These are phyloP conservation scores for Apocynum venetum DNA, from an alignment of 257 asterid species.

Conservation along the genomic window DNA sequence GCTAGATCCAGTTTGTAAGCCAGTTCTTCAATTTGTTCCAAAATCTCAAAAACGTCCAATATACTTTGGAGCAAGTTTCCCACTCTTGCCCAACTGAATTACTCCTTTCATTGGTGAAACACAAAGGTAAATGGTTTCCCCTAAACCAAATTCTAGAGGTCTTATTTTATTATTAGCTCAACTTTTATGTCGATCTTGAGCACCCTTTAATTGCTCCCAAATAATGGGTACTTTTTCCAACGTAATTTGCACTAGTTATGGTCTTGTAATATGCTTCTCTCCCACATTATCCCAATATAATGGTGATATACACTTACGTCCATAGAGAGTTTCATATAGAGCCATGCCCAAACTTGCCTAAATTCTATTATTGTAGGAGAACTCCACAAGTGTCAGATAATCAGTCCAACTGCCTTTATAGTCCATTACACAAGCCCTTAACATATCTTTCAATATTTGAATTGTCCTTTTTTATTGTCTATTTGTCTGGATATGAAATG, in stretches of 20 bases:
- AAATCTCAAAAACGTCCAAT: not conserved
- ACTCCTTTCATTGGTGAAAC: not conserved
- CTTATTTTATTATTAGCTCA: not conserved
- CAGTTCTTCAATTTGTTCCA: not conserved
- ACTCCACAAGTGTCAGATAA: not conserved
- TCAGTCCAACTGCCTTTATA: not conserved
- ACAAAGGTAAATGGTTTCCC: not conserved
- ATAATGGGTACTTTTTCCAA: not conserved
- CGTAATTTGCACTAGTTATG: not conserved
- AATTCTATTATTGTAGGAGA: not conserved
- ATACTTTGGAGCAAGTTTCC: not conserved
- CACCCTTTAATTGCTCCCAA: not conserved
- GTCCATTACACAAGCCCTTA: not conserved
- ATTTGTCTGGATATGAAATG: not conserved
- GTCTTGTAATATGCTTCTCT: not conserved
- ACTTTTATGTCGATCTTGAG: not conserved
- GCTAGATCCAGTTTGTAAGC: not conserved
- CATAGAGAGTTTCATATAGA: too few species aligned
- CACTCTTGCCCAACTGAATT: not conserved
- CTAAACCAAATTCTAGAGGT: not conserved
- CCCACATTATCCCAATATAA: not conserved
- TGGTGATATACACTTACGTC: too few species aligned
- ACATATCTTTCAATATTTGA: not conserved
- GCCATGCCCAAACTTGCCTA: not conserved
- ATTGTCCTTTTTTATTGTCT: not conserved